A percentile compares a stretch with the other conserved stretches of the same genome.
Evolutionary conservation across 805 yeast genomes (phyloP).

Genomic region (Barnettozyma vustinii): DNA sequence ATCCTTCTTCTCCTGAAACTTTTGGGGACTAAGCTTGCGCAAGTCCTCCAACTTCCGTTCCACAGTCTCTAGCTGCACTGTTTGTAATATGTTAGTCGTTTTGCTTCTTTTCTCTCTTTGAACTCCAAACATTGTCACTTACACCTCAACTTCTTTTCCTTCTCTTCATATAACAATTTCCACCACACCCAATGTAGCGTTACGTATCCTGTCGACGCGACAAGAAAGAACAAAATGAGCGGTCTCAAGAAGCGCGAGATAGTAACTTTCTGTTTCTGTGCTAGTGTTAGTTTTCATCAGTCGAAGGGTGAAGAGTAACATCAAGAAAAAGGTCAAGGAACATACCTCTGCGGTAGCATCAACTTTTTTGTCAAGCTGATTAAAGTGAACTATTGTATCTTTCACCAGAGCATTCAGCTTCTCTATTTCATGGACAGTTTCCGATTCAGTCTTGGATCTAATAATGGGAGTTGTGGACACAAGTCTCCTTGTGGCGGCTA

Average conservation of each 20-base stretch:
- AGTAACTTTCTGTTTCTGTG: conserved; percentile 7
- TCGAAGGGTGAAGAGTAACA: too few species aligned
- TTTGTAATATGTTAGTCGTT: background rate
- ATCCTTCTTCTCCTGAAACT: conserved; percentile 11
- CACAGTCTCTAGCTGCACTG: background rate
- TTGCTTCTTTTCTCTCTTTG: too few species aligned
- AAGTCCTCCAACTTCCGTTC: background rate
- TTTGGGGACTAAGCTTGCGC: background rate
- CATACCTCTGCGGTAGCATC: background rate
- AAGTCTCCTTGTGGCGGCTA: background rate
- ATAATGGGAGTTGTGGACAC: background rate
- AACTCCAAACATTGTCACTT: conserved; percentile 4
- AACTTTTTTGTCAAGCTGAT: background rate
- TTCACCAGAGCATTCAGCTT: background rate
- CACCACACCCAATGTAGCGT: conserved; percentile 23
- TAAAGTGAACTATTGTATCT: background rate
- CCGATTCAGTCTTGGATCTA: background rate
- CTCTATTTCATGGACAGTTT: background rate
- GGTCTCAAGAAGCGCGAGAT: conserved; percentile 23
- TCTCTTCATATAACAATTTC: conserved; percentile 18
- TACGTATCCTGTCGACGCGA: conserved; percentile 22
- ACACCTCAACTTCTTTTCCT: conserved; percentile 19
- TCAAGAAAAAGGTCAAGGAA: background rate
- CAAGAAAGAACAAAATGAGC: conserved; percentile 16
- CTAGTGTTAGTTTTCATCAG: conserved; percentile 9